These are phyloP conservation scores for Xylaria scruposa DNA, from an alignment of 495 filamentous ascomycete genomes.

Conservation along the genomic window DNA sequence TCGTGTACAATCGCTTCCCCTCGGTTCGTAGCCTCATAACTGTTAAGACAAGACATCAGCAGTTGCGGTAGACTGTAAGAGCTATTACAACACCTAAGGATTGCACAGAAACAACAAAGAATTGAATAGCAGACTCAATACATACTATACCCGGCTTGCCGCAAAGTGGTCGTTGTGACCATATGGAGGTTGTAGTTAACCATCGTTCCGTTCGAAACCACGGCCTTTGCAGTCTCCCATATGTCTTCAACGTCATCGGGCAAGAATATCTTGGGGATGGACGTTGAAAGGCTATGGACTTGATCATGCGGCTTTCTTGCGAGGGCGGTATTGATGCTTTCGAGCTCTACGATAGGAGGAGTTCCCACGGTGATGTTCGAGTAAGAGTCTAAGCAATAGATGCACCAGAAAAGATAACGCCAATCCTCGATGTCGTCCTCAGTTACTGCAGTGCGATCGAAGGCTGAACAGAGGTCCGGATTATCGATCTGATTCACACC, in stretches of 20 bases:
- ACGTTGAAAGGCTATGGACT: constrained; percentile 13
- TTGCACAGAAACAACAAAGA: neutral
- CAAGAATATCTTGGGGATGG: constrained; percentile 31
- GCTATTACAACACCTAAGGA: neutral
- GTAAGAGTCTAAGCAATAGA: constrained; percentile 51
- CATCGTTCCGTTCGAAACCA: constrained; percentile 28
- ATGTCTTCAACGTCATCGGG: constrained; percentile 34
- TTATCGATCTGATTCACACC: constrained; percentile 42
- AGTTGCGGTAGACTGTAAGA: neutral
- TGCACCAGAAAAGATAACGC: constrained; percentile 49
- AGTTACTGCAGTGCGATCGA: constrained; percentile 24
- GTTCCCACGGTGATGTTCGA: constrained; percentile 37
- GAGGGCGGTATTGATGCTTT: constrained; percentile 38
- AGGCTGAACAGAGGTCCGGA: constrained; percentile 31
- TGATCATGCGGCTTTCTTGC: constrained; percentile 24
- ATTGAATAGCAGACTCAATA: neutral
- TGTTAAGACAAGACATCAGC: constrained; percentile 26
- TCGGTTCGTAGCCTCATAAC: constrained; percentile 15
- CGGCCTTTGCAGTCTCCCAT: constrained; percentile 34
- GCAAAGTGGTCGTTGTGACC: constrained; percentile 37
- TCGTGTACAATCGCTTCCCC: constrained; percentile 26
- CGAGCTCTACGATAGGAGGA: constrained; percentile 36
- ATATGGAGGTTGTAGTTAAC: constrained; percentile 38
- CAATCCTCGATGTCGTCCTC: constrained; percentile 47
- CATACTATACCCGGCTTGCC: constrained; percentile 33